phyloP scores from a whole-genome alignment of 108 stramenopile genomes.

The Conticribra weissflogii region DNA sequence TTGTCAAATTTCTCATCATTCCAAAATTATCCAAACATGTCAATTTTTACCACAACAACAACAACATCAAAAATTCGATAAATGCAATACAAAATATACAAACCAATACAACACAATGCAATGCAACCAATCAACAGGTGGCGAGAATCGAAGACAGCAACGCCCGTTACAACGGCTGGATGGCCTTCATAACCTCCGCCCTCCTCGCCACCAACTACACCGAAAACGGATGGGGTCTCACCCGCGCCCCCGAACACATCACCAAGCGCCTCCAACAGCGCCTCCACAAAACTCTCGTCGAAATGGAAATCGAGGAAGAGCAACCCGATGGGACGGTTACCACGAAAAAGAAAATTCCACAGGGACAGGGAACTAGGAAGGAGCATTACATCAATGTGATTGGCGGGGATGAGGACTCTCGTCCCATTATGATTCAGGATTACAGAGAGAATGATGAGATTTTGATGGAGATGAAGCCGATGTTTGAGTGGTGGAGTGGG shows the following conservation, averaged over 20 bases:
- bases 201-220: slow-evolving; percentile 68
- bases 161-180: slow-evolving; percentile 65
- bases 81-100: background rate
- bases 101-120: background rate
- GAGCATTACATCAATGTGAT: slow-evolving; percentile 47
- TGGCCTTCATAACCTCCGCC: slow-evolving; percentile 56
- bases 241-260: slow-evolving; percentile 45
- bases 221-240: slow-evolving; percentile 58
- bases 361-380: background rate
- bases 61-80: background rate
- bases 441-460: slow-evolving; percentile 21
- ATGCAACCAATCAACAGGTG: slow-evolving; percentile 22
- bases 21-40: background rate
- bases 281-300: slow-evolving; percentile 17
- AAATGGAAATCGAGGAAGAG: slow-evolving; percentile 5
- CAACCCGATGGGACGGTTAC: background rate
- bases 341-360: background rate
- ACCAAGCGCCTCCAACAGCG: slow-evolving; percentile 27
- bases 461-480: slow-evolving; percentile 62
- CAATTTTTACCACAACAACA: background rate
- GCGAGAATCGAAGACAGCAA: slow-evolving; percentile 43
- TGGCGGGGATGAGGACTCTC: slow-evolving; percentile 30
- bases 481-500: slow-evolving; percentile 71
- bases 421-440: slow-evolving; percentile 38
- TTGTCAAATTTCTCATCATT: background rate